A percentile compares a stretch with the other conserved stretches of the same genome.
Conservation (phyloP, 129 eudicot species). For the Tagetes erecta region DNA sequence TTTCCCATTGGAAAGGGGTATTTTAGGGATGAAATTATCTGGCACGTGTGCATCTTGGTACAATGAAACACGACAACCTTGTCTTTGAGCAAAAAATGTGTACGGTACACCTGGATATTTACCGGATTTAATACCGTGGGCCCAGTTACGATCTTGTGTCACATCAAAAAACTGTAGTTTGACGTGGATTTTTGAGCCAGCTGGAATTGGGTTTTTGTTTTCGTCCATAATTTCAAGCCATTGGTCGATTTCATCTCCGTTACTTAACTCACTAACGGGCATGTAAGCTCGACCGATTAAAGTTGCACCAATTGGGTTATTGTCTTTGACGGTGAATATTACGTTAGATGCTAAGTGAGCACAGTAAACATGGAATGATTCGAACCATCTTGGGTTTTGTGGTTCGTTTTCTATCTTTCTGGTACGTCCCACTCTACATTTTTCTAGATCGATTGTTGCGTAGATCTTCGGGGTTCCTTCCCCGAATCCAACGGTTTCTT, state of each 20-base stretch:
- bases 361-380: slow-evolving; percentile 76
- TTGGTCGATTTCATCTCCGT: slow-evolving; percentile 63
- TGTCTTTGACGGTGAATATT: slow-evolving; percentile 61
- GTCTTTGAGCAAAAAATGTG: slow-evolving; percentile 64
- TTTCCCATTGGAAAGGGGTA: slow-evolving; percentile 59
- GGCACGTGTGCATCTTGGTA: slow-evolving; percentile 81
- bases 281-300: slow-evolving; percentile 66
- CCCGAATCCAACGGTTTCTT: slow-evolving; percentile 70
- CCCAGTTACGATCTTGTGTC: slow-evolving; percentile 61
- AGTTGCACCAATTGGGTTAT: slow-evolving; percentile 69
- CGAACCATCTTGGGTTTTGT: slow-evolving; percentile 65
- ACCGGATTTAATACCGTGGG: slow-evolving; percentile 49
- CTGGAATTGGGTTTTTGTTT: slow-evolving; percentile 45
- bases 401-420: slow-evolving; percentile 64
- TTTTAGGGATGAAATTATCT: slow-evolving; percentile 61
- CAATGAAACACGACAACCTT: slow-evolving; percentile 61
- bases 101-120: slow-evolving; percentile 79
- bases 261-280: slow-evolving; percentile 53
- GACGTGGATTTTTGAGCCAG: slow-evolving; percentile 71
- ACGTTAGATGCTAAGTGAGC: slow-evolving; percentile 62
- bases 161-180: slow-evolving; percentile 66
- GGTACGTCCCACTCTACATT: slow-evolving; percentile 75
- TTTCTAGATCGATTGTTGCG: slow-evolving; percentile 70
- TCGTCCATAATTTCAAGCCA: slow-evolving; percentile 70
- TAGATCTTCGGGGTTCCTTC: slow-evolving; percentile 77